phyloP scores from a whole-genome alignment of 78 protist species.

The Anaeramoeba ignava region DNA sequence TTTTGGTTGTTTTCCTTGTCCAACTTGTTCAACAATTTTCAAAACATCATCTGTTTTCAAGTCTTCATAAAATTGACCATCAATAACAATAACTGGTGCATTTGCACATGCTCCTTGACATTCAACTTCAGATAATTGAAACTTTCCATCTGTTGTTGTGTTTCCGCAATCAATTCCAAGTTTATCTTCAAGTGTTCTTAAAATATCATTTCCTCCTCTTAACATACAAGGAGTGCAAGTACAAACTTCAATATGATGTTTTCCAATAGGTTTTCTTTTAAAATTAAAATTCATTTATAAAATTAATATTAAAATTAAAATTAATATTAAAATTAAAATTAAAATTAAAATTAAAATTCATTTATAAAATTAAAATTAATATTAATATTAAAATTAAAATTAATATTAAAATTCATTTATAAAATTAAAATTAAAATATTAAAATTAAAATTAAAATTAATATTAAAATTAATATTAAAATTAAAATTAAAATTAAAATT shows the following conservation, averaged over 20 bases:
- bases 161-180: slow-evolving; percentile 38
- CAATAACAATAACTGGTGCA: slow-evolving; percentile 87
- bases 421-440: slow-evolving; percentile 9
- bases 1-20: too few species aligned
- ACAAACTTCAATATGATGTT: slow-evolving; percentile 56
- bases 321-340: neutral
- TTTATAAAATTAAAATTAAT: slow-evolving; percentile 25
- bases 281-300: too few species aligned
- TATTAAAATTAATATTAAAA: too few species aligned
- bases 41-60: too few species aligned
- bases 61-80: slow-evolving; percentile 58
- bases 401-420: too few species aligned
- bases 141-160: slow-evolving; percentile 58
- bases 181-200: slow-evolving; percentile 21
- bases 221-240: slow-evolving; percentile 93
- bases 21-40: too few species aligned
- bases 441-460: too few species aligned
- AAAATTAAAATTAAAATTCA: slow-evolving; percentile 17
- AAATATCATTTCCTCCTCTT: slow-evolving; percentile 59
- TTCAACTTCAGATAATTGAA: slow-evolving; percentile 85
- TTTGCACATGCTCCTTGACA: slow-evolving; percentile 93
- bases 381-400: neutral
- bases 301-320: too few species aligned
- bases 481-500: too few species aligned
- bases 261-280: slow-evolving; percentile 47